These are phyloP conservation scores for Globisporangium lucens DNA, from an alignment of 352 stramenopile species.

Conservation along the genomic window DNA sequence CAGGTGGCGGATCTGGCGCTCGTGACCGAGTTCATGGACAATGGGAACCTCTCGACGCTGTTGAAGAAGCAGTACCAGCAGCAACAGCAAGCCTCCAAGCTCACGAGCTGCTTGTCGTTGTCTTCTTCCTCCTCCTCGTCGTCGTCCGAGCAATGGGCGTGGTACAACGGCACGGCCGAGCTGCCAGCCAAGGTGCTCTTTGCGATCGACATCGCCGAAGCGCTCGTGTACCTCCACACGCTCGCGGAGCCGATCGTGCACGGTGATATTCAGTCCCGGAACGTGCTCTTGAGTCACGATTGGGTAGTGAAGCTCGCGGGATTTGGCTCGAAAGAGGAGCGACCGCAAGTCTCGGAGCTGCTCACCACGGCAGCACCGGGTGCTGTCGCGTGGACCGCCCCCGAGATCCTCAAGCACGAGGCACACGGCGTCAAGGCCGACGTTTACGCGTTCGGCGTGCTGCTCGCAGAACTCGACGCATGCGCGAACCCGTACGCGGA, in stretches of 20 bases:
- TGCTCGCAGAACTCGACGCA: conserved; percentile 34
- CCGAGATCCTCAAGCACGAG: conserved; percentile 31
- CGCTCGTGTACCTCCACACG: conserved; percentile 40
- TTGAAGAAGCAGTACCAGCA: conserved; percentile 16
- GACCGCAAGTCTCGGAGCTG: conserved; percentile 6
- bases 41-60: conserved; percentile 18
- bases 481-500: conserved; percentile 25
- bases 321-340: conserved; percentile 10
- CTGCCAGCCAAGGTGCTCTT: conserved; percentile 6
- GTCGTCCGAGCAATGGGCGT: neutral
- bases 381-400: conserved; percentile 26
- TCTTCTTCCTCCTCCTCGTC: conserved; percentile 13
- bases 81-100: conserved; percentile 13
- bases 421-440: conserved; percentile 19
- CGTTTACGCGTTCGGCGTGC: conserved; percentile 36
- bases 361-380: conserved; percentile 24
- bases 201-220: conserved; percentile 29
- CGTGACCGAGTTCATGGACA: conserved; percentile 24
- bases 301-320: conserved; percentile 19
- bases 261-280: conserved; percentile 14
- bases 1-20: conserved; percentile 20
- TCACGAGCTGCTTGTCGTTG: neutral
- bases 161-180: conserved; percentile 6
- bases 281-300: conserved; percentile 17
- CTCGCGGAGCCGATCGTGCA: conserved; percentile 15